A percentile compares a stretch with the other conserved stretches of the same genome.
These are phyloP conservation scores for Mortierella sp. DNA, from an alignment of 371 early-diverging fungal species.

Conservation along the genomic window DNA sequence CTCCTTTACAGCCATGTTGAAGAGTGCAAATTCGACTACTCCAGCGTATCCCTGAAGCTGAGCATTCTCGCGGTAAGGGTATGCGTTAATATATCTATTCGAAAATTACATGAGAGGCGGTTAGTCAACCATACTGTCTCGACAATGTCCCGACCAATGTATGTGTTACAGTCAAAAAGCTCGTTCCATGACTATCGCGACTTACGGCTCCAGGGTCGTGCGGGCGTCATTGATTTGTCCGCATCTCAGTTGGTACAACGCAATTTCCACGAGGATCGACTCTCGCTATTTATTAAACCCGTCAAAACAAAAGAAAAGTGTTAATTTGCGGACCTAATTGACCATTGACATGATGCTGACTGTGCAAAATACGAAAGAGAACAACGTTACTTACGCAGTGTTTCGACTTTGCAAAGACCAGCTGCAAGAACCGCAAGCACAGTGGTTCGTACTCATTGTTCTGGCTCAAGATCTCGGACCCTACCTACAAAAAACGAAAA, in stretches of 20 bases:
- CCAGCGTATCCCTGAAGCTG: slow-evolving; percentile 43
- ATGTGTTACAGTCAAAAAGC: too few relatives aligned
- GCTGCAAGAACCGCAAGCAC: slow-evolving; percentile 35
- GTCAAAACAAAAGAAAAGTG: too few relatives aligned
- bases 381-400: slow-evolving; percentile 17
- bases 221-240: slow-evolving; percentile 36
- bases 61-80: slow-evolving; percentile 33
- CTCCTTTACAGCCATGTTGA: slow-evolving; percentile 20
- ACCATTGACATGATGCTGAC: too few relatives aligned
- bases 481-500: slow-evolving; percentile 24
- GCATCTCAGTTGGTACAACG: slow-evolving; percentile 41
- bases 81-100: slow-evolving; percentile 18
- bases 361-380: too few relatives aligned
- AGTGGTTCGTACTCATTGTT: slow-evolving; percentile 35
- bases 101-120: not conserved
- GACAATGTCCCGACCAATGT: not conserved
- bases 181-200: not conserved
- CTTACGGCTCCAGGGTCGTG: slow-evolving; percentile 42
- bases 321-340: too few relatives aligned
- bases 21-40: slow-evolving; percentile 36
- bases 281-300: slow-evolving; percentile 16
- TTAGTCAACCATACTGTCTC: not conserved
- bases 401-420: slow-evolving; percentile 23
- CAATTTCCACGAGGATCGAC: slow-evolving; percentile 31
- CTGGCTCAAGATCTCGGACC: slow-evolving; percentile 35